Conservation (phyloP, 257 asterid species). For the Solanum lycopersicoides region DNA sequence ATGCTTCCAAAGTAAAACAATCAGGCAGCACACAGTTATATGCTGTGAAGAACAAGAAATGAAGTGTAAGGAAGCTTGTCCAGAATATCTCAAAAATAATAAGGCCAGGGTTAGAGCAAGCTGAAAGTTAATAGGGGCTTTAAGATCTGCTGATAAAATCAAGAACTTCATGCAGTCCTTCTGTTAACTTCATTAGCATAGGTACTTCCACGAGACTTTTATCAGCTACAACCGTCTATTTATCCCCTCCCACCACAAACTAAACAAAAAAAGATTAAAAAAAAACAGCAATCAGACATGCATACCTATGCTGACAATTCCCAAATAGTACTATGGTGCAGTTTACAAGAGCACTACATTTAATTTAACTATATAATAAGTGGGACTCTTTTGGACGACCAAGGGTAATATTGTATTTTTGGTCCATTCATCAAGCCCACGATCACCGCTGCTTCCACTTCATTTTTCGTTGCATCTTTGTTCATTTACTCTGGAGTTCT, state of each 20-base stretch:
- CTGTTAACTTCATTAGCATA: not conserved
- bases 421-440: not conserved
- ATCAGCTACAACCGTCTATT: not conserved
- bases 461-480: not conserved
- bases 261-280: not conserved
- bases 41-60: not conserved
- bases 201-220: not conserved
- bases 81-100: not conserved
- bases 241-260: not conserved
- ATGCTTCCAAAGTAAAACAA: not conserved
- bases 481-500: not conserved
- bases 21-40: not conserved
- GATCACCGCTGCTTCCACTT: not conserved
- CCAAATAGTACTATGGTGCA: not conserved
- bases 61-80: not conserved
- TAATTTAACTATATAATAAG: not conserved
- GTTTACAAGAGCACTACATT: not conserved
- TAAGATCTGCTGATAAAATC: not conserved
- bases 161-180: not conserved
- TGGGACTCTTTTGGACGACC: not conserved
- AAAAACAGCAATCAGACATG: not conserved
- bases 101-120: not conserved
- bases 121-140: not conserved
- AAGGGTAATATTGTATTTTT: not conserved
- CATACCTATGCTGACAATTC: not conserved